phyloP scores from a whole-genome alignment of 2,329 filamentous ascomycete genomes.

The Fusarium kyushuense region DNA sequence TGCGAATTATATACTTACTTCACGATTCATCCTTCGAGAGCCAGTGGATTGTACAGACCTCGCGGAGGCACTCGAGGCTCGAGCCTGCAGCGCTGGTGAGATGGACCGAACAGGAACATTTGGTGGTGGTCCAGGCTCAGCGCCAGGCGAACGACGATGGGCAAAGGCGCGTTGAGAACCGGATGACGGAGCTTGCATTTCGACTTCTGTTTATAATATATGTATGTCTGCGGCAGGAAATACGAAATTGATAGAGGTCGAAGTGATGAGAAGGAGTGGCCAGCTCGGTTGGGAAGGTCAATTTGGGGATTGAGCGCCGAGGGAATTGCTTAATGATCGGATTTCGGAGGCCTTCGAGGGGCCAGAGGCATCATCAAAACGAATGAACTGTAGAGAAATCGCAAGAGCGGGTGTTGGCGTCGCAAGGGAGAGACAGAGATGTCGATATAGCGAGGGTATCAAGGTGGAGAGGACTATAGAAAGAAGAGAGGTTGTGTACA shows the following conservation, averaged over 20 bases:
- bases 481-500: conserved; percentile 1
- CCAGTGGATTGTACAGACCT: conserved; percentile 64
- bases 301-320: conserved; percentile 21
- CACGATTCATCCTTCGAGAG: conserved; percentile 51
- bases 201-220: conserved; percentile 17
- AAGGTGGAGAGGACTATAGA: conserved; percentile 13
- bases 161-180: conserved; percentile 63
- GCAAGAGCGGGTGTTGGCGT: conserved; percentile 22
- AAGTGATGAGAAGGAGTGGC: conserved; percentile 5
- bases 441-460: conserved; percentile 21
- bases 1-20: conserved; percentile 47
- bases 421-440: conserved; percentile 13
- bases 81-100: conserved; percentile 72
- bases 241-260: conserved; percentile 1
- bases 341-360: conserved; percentile 45
- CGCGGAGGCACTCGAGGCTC: conserved; percentile 75
- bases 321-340: conserved; percentile 40
- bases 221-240: conserved; percentile 16
- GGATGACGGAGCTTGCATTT: conserved; percentile 43
- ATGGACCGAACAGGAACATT: conserved; percentile 68
- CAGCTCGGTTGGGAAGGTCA: conserved; percentile 7
- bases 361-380: conserved; percentile 47
- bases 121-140: conserved; percentile 69
- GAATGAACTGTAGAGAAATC: conserved; percentile 36
- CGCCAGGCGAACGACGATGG: conserved; percentile 73